Evolutionary conservation across 306 rosid genomes (phyloP), one percentile per base, ranked within the genome.

Genomic region (Trifolium pratense): DNA sequence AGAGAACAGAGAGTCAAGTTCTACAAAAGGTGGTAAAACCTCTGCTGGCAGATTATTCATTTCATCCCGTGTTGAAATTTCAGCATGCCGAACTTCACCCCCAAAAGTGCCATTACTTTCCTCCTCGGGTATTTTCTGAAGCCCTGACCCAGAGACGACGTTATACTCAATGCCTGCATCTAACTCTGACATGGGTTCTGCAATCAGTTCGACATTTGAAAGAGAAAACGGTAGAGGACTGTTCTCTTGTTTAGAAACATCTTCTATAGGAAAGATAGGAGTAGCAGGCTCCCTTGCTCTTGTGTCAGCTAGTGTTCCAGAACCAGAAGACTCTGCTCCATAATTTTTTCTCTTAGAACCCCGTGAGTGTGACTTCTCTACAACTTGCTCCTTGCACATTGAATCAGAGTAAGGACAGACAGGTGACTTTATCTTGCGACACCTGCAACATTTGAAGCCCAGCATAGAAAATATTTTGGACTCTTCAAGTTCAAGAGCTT

Each of bases 381-480:
- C 79, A 65, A 83, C 84, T 36, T 43, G 82, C 39, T 40, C 81
- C 66, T 82, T 82, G 66, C 61, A 77, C 70, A 75, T 71, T 49
- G 39, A 74, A 51, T 76, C 86, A 59, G 69, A 63, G 84, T 82
- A 87, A 71, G 95, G 97, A 79, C 95, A 91, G 16, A 75, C 67
- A 2, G 97, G 97, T 14, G 91, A 84, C 81, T 71, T 87, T 83
- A 91, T 91, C 77, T 91, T 82, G 68, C 97, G 91, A 78, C 97
- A 91, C 80, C 71, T 86, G 82, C 92, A 87, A 78, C 97, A 91
- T 85, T 91, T 91, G 85, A 80, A 91, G 75, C 95, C 92, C 17
- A 73, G 71, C 60, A 91, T 87, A 46, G 89, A 84, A 71, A 80
- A 80, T 51, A 91, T 68, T 84, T 81, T 87, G 40, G 91, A 84